Conservation (phyloP, 768 basidiomycete genomes). For the Auricularia sp. region DNA sequence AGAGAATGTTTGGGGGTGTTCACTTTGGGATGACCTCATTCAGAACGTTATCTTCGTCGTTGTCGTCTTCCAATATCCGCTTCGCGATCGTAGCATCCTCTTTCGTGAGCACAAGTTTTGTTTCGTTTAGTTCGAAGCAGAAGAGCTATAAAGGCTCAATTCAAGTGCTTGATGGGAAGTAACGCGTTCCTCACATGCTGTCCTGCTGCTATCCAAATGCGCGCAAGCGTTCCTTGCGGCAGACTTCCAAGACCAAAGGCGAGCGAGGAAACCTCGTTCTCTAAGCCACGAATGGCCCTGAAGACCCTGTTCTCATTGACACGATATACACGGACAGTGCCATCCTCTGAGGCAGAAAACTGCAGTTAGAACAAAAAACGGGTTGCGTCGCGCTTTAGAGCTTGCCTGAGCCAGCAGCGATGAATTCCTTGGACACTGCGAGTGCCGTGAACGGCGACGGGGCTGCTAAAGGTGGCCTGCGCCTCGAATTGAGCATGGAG, state of each 20-base stretch:
- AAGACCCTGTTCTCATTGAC: constrained; percentile 48
- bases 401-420: background rate
- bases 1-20: constrained; percentile 24
- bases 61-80: constrained; percentile 30
- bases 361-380: background rate
- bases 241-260: constrained; percentile 33
- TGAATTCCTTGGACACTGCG: background rate
- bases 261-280: constrained; percentile 54
- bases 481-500: background rate
- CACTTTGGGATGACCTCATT: constrained; percentile 46
- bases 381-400: background rate
- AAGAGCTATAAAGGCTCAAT: constrained; percentile 15
- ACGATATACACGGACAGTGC: constrained; percentile 56
- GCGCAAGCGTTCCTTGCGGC: constrained; percentile 24
- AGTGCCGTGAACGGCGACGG: background rate
- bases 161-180: background rate
- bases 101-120: constrained; percentile 43
- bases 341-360: constrained; percentile 43
- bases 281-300: constrained; percentile 51
- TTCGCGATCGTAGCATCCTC: constrained; percentile 38
- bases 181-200: constrained; percentile 32
- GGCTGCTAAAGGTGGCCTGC: background rate
- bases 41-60: constrained; percentile 43
- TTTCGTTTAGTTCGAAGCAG: constrained; percentile 36
- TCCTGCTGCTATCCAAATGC: constrained; percentile 60